These are phyloP conservation scores for Colletotrichum sp. DNA, from an alignment of 2,329 filamentous ascomycete genomes.

Conservation along the genomic window DNA sequence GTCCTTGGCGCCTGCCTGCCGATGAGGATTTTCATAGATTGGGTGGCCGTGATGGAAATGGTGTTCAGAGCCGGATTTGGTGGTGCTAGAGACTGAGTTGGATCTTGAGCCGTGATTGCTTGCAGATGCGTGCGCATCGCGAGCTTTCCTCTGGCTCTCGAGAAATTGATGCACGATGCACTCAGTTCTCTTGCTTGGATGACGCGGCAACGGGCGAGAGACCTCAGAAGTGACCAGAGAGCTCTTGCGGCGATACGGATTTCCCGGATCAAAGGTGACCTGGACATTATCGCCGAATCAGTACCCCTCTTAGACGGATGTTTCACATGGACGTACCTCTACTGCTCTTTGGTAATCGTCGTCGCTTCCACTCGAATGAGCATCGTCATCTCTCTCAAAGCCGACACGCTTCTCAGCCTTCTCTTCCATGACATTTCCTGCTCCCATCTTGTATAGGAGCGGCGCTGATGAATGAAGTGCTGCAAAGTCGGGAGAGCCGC, in stretches of 20 bases:
- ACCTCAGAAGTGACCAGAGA: constrained; percentile 63
- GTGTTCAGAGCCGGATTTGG: constrained; percentile 4
- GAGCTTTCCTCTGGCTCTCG: constrained; percentile 55
- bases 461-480: not conserved
- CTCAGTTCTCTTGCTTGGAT: constrained; percentile 50
- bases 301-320: not conserved
- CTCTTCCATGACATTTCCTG: constrained; percentile 5
- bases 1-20: constrained; percentile 23
- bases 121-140: constrained; percentile 24
- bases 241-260: constrained; percentile 69
- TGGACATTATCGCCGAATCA: constrained; percentile 27
- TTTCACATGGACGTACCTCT: constrained; percentile 45
- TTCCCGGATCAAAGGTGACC: constrained; percentile 68
- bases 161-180: constrained; percentile 72
- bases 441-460: not conserved
- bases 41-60: constrained; percentile 33
- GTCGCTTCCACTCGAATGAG: constrained; percentile 51
- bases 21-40: constrained; percentile 24
- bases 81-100: constrained; percentile 8
- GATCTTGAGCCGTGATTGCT: constrained; percentile 29
- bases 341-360: constrained; percentile 54
- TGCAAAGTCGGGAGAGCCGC: not conserved
- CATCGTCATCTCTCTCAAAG: constrained; percentile 39
- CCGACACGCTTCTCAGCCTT: constrained; percentile 29
- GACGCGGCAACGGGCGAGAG: constrained; percentile 37